Base-by-base conservation (phyloP, 345 rosid genomes). In the Ceriops tagal region DNA sequence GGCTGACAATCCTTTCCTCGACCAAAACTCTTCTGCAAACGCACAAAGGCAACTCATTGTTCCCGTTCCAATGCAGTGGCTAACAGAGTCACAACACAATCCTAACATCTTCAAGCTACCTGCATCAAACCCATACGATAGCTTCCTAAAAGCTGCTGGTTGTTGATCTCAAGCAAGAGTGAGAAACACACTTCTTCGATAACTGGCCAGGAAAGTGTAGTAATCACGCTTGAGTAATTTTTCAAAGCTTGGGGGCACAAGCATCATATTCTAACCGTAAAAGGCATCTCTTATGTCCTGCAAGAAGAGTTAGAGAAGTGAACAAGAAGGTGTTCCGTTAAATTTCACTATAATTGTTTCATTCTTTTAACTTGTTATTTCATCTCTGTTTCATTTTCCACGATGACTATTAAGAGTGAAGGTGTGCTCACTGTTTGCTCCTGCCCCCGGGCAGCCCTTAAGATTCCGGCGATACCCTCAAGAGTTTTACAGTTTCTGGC, bases 81-180 rank as follows among this genome's bases (percentile, higher is more conserved):
- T 81, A 19, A 67, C 78, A 0, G 89, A 80, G 72, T 79, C 63
- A 70, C 86, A 85, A 64, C 75, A 78, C 22, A 79, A 79, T 62
- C 80, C 80, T 4, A 75, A 73, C 74, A 43, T 58, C 61, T 81
- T 85, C 77, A 75, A 72, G 65, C 74, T 89, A 61, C 96, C 96
- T 0, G 82, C 89, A 13, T 80, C 89, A 28, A 84, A 86, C 68
- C 96, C 96, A 20, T 89, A 71, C 6, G 96, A 89, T 67, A 78
- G 87, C 78, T 87, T 89, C 56, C 78, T 89, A 58, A 89, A 87
- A 84, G 92, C 96, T 53, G 92, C 96, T n/a, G 96, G 96, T 15
- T 85, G 89, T 75, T 89, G 82, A 87, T 69, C 53, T 5, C 26
- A 55, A 13, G 58, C 59, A 49, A 53, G 49, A 7, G 7, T 58